Evolutionary conservation across 164 flowering plant genomes (phyloP).

Genomic region (Cinnamomum micranthum): DNA sequence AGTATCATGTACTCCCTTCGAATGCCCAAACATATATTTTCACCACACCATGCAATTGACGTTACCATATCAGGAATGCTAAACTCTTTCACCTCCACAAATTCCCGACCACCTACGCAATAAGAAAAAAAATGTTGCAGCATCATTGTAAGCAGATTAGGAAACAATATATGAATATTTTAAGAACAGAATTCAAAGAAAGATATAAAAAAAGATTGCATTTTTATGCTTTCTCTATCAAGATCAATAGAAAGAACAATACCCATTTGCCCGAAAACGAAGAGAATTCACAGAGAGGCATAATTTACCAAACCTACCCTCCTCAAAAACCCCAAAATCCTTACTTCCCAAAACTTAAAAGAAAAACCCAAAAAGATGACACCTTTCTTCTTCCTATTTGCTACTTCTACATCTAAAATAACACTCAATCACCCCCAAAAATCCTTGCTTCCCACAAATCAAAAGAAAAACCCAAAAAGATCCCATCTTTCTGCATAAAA

Average conservation of each 20-base stretch:
- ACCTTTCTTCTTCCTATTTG: not conserved
- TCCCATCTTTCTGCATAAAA: not conserved
- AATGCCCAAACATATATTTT: conserved; percentile 81
- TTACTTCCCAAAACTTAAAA: not conserved
- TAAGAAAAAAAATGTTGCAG: not conserved
- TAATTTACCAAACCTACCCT: not conserved
- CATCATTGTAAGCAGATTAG: not conserved
- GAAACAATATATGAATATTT: not conserved
- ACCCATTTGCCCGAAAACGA: no score
- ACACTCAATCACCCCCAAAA: no score
- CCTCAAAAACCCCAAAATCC: no score
- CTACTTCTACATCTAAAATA: not conserved
- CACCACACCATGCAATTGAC: conserved; percentile 98
- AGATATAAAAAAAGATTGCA: not conserved
- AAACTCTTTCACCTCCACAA: conserved; percentile 97
- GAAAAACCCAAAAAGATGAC: not conserved
- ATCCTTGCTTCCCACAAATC: no score
- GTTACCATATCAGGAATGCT: conserved; percentile 86
- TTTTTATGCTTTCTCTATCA: no score
- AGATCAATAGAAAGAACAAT: not conserved
- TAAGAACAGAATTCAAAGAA: not conserved
- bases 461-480: not conserved
- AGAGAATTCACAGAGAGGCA: not conserved
- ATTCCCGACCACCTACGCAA: conserved; percentile 83
- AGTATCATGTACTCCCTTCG: conserved; percentile 75